phyloP scores from a whole-genome alignment of 257 asterid species.

The Lithospermum erythrorhizon region DNA sequence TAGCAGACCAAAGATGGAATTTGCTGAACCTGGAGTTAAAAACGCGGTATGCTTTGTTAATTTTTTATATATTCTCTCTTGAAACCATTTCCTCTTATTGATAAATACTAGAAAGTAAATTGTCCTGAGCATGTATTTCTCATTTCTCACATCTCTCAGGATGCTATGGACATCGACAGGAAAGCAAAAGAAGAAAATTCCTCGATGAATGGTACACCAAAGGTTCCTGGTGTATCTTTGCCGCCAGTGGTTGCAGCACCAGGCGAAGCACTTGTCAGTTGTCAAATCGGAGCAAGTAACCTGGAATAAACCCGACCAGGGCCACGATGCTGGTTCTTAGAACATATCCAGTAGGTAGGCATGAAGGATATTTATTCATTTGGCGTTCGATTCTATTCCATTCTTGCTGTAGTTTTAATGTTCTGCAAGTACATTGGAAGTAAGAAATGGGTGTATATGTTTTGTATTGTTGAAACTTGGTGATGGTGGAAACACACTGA shows the following conservation, averaged over 20 bases:
- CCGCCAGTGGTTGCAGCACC: slow-evolving; percentile 10
- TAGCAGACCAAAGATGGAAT: slow-evolving; percentile 44
- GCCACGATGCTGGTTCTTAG: slow-evolving; percentile 5
- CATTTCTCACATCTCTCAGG: slow-evolving; percentile 11
- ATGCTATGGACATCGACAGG: slow-evolving; percentile 24
- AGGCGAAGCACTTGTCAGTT: slow-evolving; percentile 18
- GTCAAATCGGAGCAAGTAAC: slow-evolving; percentile 22
- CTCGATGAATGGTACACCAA: slow-evolving; percentile 13
- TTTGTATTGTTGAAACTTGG: too few species aligned
- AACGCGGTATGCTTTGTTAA: slow-evolving; percentile 36
- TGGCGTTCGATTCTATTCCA: too few species aligned
- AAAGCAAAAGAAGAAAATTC: slow-evolving; percentile 19
- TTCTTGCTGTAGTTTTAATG: too few species aligned
- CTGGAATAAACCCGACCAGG: slow-evolving; percentile 25
- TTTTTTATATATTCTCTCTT: neutral
- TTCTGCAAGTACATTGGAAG: too few species aligned
- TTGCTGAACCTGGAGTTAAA: slow-evolving; percentile 54
- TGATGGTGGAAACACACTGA: too few species aligned
- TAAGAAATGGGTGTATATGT: too few species aligned
- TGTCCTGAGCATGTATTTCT: neutral
- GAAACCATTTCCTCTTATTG: neutral
- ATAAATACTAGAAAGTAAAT: neutral
- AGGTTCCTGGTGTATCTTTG: slow-evolving; percentile 14
- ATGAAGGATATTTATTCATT: too few species aligned
- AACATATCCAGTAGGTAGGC: too few species aligned